Percentiles rank a stretch among this genome's conserved stretches.
Conservation (phyloP, 495 filamentous ascomycete genomes). For the Hypoxylon subgilvum region DNA sequence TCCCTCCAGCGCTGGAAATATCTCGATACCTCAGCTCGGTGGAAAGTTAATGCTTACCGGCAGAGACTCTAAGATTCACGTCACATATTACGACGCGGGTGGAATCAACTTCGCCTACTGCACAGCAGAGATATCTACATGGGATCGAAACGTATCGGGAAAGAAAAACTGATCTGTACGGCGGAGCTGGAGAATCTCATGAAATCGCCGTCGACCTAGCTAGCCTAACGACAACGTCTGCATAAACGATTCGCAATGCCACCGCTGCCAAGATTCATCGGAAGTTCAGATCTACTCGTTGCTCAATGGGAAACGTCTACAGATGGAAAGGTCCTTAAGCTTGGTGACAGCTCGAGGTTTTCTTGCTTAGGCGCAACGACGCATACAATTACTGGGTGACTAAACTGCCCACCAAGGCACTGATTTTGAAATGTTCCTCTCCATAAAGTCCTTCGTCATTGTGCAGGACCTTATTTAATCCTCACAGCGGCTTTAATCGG, state of each 20-base stretch:
- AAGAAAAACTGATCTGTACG: conserved; percentile 66
- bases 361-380: conserved; percentile 60
- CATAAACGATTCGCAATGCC: conserved; percentile 44
- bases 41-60: conserved; percentile 68
- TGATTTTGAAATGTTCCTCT: conserved; percentile 18
- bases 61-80: conserved; percentile 74
- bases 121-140: conserved; percentile 75
- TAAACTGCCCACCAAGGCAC: conserved; percentile 47
- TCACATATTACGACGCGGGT: conserved; percentile 73
- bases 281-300: conserved; percentile 40
- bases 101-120: conserved; percentile 71
- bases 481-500: conserved; percentile 63
- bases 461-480: conserved; percentile 74
- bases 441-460: conserved; percentile 55
- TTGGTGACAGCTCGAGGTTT: conserved; percentile 58
- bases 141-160: conserved; percentile 42
- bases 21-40: conserved; percentile 69
- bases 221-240: conserved; percentile 2
- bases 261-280: conserved; percentile 58
- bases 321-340: conserved; percentile 50
- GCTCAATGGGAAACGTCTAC: conserved; percentile 25
- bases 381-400: conserved; percentile 78
- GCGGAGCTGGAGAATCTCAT: conserved; percentile 70
- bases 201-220: conserved; percentile 62
- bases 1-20: conserved; percentile 63